phyloP scores from a whole-genome alignment of 805 yeast genomes.

The Yamadazyma sp. region DNA sequence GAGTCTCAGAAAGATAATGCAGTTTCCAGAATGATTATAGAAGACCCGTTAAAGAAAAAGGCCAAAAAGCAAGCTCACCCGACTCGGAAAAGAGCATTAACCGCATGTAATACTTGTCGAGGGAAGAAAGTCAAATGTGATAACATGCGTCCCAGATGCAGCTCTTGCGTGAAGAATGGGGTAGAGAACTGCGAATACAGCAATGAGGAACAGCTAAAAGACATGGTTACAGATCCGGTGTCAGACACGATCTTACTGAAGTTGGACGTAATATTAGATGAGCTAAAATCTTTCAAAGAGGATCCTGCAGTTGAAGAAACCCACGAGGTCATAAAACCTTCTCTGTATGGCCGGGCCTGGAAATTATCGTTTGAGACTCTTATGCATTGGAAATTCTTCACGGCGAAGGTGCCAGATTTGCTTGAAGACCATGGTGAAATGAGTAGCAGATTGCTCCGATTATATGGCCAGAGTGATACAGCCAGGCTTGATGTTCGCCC shows the following conservation, averaged over 20 bases:
- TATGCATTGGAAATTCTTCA: slow-evolving; percentile 29
- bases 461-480: slow-evolving; percentile 5
- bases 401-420: slow-evolving; percentile 12
- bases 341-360: no score
- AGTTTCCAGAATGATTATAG: slow-evolving; percentile 1
- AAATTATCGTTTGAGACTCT: slow-evolving; percentile 34
- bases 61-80: slow-evolving; percentile 2
- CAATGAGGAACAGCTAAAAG: slow-evolving; percentile 25
- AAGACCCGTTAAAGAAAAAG: slow-evolving; percentile 8
- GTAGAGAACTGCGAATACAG: slow-evolving; percentile 28
- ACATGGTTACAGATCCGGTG: slow-evolving; percentile 25
- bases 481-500: neutral
- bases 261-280: slow-evolving; percentile 29
- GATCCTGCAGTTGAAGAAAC: no score
- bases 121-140: slow-evolving; percentile 39
- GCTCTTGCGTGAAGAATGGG: slow-evolving; percentile 32
- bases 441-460: slow-evolving; percentile 5
- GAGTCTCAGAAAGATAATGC: neutral
- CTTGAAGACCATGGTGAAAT: slow-evolving; percentile 8
- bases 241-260: slow-evolving; percentile 27
- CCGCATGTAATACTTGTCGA: slow-evolving; percentile 41
- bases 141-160: slow-evolving; percentile 34
- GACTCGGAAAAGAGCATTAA: slow-evolving; percentile 32
- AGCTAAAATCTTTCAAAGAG: slow-evolving; percentile 20
- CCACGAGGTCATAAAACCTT: no score